Percentiles rank a stretch among this genome's conserved stretches.
phyloP scores from a whole-genome alignment of 371 early-diverging fungal species.

The Circinella minor region DNA sequence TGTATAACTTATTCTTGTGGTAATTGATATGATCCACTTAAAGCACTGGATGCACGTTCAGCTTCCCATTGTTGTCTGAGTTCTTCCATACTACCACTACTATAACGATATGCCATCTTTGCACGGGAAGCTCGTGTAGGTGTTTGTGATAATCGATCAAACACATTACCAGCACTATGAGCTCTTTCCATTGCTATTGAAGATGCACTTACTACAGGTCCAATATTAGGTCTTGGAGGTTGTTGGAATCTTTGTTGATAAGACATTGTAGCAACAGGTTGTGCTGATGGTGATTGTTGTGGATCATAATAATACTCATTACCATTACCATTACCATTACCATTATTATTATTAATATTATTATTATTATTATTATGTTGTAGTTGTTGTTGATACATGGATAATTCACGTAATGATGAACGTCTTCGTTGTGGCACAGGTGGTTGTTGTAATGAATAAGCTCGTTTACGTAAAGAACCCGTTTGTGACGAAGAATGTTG shows the following conservation, averaged over 20 bases:
- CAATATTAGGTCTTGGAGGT: conserved; percentile 17
- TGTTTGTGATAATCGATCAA: conserved; percentile 53
- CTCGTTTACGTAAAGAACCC: conserved; percentile 26
- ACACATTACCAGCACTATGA: conserved; percentile 36
- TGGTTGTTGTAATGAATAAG: conserved; percentile 32
- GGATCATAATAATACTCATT: conserved; percentile 6
- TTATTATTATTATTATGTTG: no score
- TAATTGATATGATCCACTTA: conserved; percentile 25
- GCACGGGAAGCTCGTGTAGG: conserved; percentile 54
- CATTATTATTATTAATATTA: no score
- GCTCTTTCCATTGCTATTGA: conserved; percentile 38
- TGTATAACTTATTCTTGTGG: conserved; percentile 4
- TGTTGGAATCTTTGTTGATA: conserved; percentile 23
- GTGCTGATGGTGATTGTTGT: not conserved
- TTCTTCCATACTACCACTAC: conserved; percentile 53
- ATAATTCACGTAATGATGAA: conserved; percentile 30
- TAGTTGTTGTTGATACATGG: conserved; percentile 12
- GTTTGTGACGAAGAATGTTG: conserved; percentile 16
- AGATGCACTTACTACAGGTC: conserved; percentile 21
- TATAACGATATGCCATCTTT: conserved; percentile 47
- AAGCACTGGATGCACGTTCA: conserved; percentile 36
- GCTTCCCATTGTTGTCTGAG: conserved; percentile 42
- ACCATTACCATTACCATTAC: no score
- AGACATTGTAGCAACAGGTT: conserved; percentile 20
- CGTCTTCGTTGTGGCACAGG: conserved; percentile 25